Percentiles rank a stretch among this genome's conserved stretches.
Evolutionary conservation across 176 grass and related monocot genomes (phyloP).

Genomic region (Luzula sylvatica): DNA sequence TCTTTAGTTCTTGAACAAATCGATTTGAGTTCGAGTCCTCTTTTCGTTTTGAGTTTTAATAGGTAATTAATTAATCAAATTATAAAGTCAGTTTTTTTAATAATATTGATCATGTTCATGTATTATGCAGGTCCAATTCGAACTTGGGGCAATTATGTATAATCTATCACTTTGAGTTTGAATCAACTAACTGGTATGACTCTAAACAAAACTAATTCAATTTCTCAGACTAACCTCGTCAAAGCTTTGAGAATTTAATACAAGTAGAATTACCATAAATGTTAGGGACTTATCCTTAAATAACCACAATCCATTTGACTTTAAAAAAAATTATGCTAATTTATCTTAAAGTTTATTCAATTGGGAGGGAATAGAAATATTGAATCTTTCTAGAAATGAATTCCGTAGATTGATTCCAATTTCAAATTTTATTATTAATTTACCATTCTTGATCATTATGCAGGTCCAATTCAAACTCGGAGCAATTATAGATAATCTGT

Average conservation of each 20-base stretch:
- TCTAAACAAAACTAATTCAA: conserved; percentile 70
- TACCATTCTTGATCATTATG: conserved; percentile 70
- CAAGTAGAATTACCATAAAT: conserved; percentile 48
- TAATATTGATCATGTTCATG: background rate
- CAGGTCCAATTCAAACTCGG: no score
- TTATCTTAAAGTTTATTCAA: conserved; percentile 53
- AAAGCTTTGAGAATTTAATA: conserved; percentile 66
- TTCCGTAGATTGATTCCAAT: conserved; percentile 46
- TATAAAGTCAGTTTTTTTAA: no score
- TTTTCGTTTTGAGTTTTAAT: no score
- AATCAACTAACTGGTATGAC: conserved; percentile 67
- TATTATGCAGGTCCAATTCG: conserved; percentile 54
- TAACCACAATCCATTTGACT: conserved; percentile 58
- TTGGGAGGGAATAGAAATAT: conserved; percentile 42
- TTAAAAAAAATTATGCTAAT: conserved; percentile 48
- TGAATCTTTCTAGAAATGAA: conserved; percentile 71
- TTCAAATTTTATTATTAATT: conserved; percentile 35
- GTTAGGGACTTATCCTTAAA: conserved; percentile 67
- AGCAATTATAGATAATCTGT: no score
- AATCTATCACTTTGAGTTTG: conserved; percentile 61
- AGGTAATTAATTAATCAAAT: conserved; percentile 28
- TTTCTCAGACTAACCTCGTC: conserved; percentile 64
- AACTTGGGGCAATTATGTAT: conserved; percentile 81
- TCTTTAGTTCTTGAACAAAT: conserved; percentile 80
- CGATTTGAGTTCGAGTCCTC: conserved; percentile 78